phyloP scores from a whole-genome alignment of 257 asterid genomes.

The Solanum ahanhuiri region DNA sequence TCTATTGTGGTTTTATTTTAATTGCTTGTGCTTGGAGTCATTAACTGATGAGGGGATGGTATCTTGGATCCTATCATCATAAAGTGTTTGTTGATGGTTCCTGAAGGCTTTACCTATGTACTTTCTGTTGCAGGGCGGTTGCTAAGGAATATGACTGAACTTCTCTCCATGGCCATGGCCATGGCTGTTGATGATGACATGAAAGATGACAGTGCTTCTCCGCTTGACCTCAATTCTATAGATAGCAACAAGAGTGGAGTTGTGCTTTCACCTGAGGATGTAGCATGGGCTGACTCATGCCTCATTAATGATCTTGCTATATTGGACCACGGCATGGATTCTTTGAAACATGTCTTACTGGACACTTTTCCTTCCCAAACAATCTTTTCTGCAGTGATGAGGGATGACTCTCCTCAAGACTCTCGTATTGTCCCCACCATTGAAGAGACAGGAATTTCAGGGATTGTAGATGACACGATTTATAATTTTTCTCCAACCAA shows the following conservation, averaged over 20 bases:
- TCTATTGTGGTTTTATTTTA: not conserved
- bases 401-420: slow-evolving; percentile 6
- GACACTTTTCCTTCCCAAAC: slow-evolving; percentile 14
- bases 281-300: slow-evolving; percentile 75
- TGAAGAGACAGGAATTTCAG: not conserved
- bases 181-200: slow-evolving; percentile 7
- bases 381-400: slow-evolving; percentile 3
- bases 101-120: not conserved
- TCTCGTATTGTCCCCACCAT: not conserved
- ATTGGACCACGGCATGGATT: slow-evolving; percentile 29
- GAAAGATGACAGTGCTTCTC: slow-evolving; percentile 13
- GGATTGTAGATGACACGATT: slow-evolving; percentile 1
- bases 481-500: slow-evolving; percentile 2
- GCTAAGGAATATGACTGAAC: not conserved
- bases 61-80: not conserved
- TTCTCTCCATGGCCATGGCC: not conserved
- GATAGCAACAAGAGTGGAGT: slow-evolving; percentile 12
- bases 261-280: slow-evolving; percentile 41
- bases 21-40: not conserved
- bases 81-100: not conserved
- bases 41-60: not conserved
- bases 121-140: not conserved
- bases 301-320: slow-evolving; percentile 34
- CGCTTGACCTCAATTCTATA: not conserved
- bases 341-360: slow-evolving; percentile 25